Conservation (phyloP, 345 rosid genomes). For the Mercurialis annua region DNA sequence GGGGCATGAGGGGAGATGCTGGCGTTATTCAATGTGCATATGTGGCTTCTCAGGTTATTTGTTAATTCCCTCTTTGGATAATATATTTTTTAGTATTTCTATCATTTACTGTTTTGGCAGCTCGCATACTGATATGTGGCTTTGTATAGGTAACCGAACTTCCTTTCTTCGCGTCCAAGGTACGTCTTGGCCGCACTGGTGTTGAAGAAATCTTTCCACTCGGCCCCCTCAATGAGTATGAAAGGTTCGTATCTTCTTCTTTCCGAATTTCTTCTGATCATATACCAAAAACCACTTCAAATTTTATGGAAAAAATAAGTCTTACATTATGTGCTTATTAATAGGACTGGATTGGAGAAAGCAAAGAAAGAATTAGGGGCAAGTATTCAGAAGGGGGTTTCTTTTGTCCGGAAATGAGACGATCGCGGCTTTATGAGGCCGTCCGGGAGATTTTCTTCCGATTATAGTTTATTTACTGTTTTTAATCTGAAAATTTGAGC, state of each 20-base stretch:
- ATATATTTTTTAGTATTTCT: background rate
- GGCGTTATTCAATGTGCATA: conserved; percentile 65
- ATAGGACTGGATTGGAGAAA: conserved; percentile 72
- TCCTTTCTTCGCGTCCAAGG: conserved; percentile 90
- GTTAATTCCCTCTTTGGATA: background rate
- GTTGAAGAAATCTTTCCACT: conserved; percentile 71
- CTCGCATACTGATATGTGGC: background rate
- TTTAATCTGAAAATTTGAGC: background rate
- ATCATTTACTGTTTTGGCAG: background rate
- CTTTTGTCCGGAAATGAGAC: conserved; percentile 53
- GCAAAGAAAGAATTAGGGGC: conserved; percentile 76
- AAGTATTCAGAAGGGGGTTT: conserved; percentile 79
- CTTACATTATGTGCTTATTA: background rate
- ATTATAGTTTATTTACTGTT: background rate
- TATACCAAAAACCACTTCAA: conserved; percentile 1
- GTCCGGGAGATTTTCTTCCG: background rate
- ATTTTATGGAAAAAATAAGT: background rate
- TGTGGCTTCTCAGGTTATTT: conserved; percentile 74
- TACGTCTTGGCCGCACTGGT: conserved; percentile 74
- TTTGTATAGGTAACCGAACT: conserved; percentile 79
- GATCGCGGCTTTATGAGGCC: background rate
- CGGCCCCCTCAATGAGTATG: conserved; percentile 78
- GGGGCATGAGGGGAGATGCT: conserved; percentile 82
- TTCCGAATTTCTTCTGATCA: background rate
- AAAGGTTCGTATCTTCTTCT: conserved; percentile 46